Base-by-base conservation (phyloP, 2,329 filamentous ascomycete genomes). In the Neopestalotiopsis clavispora region DNA sequence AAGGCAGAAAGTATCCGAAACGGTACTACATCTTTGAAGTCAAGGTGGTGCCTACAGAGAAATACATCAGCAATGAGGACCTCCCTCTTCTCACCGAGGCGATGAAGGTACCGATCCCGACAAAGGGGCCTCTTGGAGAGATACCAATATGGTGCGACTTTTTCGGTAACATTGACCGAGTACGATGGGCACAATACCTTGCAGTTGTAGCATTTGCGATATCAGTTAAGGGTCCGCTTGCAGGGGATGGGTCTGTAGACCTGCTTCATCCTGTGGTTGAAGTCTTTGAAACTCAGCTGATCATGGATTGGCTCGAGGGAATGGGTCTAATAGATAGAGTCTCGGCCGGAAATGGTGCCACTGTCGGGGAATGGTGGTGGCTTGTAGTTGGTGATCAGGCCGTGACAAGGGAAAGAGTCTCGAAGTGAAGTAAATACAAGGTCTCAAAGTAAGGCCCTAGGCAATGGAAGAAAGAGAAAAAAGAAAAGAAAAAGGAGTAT, bases 71-170 rank as follows among this genome's bases (percentile, higher is more conserved):
- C 74, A 84, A 89, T 63, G 84, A 87, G 30, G 80, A 85, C 1
- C 82, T 87, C 57, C 77, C 81, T 4, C 76, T 85, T 2, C 74
- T 86, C 2, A 70, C 79, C 3, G 75, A 77, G 17, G 78, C 82
- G 7, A 72, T 72, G 6, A 66, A 70, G 2, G 74, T 78, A 32
- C 82, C 82, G 1, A 80, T 88, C 1, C 86, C 86, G 0, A 75
- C 75, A 0, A 69, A 76, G 14, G 83, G 84, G 1, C 79, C 81
- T 2, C 75, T 74, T 4, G 83, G 84, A 12, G 86, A 88, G 57
- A 81, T 93, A 4, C 92, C 92, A 0, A 85, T 93, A 66, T 95
- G 92, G 92, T 87, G 89, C 66, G 90, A 92, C 76, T 89, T 94
- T 69, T 88, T 91, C 70, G 90, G 88, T 7, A 81, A 85, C 5